These are phyloP conservation scores for Fistulinella cinereoalba DNA, from an alignment of 1,284 basidiomycete species.

Conservation along the genomic window DNA sequence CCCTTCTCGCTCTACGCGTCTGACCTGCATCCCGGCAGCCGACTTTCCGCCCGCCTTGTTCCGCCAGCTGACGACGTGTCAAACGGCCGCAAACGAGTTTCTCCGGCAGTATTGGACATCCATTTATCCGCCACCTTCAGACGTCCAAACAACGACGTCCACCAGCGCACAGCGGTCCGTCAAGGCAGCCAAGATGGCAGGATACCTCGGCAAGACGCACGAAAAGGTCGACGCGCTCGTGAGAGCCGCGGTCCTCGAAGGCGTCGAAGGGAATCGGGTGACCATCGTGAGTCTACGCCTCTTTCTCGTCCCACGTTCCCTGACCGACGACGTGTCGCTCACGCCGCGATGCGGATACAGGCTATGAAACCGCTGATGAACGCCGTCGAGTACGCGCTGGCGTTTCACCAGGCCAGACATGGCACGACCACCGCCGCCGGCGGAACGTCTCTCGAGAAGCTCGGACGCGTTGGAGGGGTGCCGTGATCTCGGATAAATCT, in stretches of 20 bases:
- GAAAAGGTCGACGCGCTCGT: constrained; percentile 81
- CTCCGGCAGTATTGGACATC: constrained; percentile 94
- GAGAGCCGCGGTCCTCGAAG: constrained; percentile 55
- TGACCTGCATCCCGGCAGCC: constrained; percentile 40
- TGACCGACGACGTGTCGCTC: not conserved
- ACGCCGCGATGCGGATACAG: constrained; percentile 37
- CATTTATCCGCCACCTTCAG: constrained; percentile 73
- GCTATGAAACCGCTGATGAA: constrained; percentile 78
- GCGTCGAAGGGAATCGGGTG: constrained; percentile 63
- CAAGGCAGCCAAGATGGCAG: constrained; percentile 83
- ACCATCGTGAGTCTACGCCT: constrained; percentile 53
- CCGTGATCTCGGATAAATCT: too few species aligned
- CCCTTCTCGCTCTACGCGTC: too few species aligned
- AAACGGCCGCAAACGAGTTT: constrained; percentile 94
- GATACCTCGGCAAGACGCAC: constrained; percentile 73
- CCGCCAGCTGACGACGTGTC: constrained; percentile 81
- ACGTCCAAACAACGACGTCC: constrained; percentile 45
- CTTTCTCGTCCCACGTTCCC: not conserved
- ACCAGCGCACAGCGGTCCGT: constrained; percentile 64
- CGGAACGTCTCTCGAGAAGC: constrained; percentile 11
- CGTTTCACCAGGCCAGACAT: constrained; percentile 46
- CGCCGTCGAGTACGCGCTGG: constrained; percentile 76
- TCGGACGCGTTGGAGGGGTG: too few species aligned
- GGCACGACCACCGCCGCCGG: constrained; percentile 8
- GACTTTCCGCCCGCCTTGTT: constrained; percentile 79